Evolutionary conservation across 2,329 filamentous ascomycete genomes (phyloP).

Genomic region (Fusarium pseudocircinatum): DNA sequence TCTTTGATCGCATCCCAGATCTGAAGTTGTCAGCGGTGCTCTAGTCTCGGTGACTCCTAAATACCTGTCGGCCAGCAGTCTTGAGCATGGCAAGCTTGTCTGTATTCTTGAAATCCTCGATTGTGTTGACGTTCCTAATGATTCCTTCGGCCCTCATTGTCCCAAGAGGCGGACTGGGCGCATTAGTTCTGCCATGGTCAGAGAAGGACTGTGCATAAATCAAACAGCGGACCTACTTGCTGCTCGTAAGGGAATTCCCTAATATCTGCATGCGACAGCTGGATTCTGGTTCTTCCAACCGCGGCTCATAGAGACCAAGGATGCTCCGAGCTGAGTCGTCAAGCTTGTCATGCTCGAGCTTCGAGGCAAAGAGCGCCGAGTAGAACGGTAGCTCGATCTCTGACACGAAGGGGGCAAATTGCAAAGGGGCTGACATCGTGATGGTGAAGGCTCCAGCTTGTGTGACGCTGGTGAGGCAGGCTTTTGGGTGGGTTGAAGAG

Average conservation of each 20-base stretch:
- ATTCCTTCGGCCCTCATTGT: slow-evolving; percentile 88
- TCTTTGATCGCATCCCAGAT: slow-evolving; percentile 98
- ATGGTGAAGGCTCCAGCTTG: background rate
- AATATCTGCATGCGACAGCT: slow-evolving; percentile 92
- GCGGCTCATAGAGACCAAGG: slow-evolving; percentile 88
- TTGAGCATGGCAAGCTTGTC: slow-evolving; percentile 84
- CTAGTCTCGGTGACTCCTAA: background rate
- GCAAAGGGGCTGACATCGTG: slow-evolving; percentile 63
- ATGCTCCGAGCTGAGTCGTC: slow-evolving; percentile 91
- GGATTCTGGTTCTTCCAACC: slow-evolving; percentile 75
- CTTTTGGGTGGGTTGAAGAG: background rate
- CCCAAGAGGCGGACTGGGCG: slow-evolving; percentile 70
- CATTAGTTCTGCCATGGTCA: slow-evolving; percentile 44
- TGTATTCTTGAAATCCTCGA: slow-evolving; percentile 88
- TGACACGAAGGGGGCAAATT: slow-evolving; percentile 89
- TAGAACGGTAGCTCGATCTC: slow-evolving; percentile 98
- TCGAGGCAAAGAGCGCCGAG: slow-evolving; percentile 87
- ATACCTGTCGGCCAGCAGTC: slow-evolving; percentile 80
- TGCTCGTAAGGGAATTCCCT: slow-evolving; percentile 83
- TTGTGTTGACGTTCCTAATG: slow-evolving; percentile 95
- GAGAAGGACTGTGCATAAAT: slow-evolving; percentile 29
- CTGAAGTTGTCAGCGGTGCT: slow-evolving; percentile 55
- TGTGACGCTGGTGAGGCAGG: slow-evolving; percentile 1
- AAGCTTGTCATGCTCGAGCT: slow-evolving; percentile 97
- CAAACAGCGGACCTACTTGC: slow-evolving; percentile 69